Base-by-base conservation (phyloP, 2,329 filamentous ascomycete species). In the Fusarium lyarnte region DNA sequence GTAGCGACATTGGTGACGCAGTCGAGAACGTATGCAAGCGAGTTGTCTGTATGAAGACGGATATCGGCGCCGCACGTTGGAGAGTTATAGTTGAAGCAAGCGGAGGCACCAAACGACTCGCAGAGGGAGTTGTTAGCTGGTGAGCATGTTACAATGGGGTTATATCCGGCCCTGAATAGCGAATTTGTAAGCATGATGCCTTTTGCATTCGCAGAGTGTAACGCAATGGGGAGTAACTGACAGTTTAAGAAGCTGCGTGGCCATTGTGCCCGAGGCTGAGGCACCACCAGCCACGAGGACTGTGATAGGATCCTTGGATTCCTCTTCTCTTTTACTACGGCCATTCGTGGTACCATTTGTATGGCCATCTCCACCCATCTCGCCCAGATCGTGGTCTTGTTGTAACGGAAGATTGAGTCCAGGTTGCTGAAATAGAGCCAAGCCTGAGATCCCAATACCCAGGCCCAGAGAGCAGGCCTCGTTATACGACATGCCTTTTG, bases 191-290 rank as follows among this genome's bases (percentile, higher is more conserved):
- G 12, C 10, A 23, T 51, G 0, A 3, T 51, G 47, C 14, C 3
- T 36, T 3, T 21, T 19, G 3, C 3, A 25, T 35, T 21, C 4
- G 16, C 7, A n/a, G 6, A 13, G 1, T 5, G 6, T 10, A 5
- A 12, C 7, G 47, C 5, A 13, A 25, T 25, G 11, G 3, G 5
- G n/a, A 2, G 8, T 21, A 8, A 25, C 51, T n/a, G 12, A 53
- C 51, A 53, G 12, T 39, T 39, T 53, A 2, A 53, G 35, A 53
- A 53, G 25, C 19, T 53, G 51, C 3, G 35, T 53, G 23, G 51
- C 35, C 51, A 53, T 53, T 27, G 51, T 53, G 21, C 51, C 51
- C 6, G 51, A 38, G 13, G 51, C 51, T 17, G 51, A 38, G 9
- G 51, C 51, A 0, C 51, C 51, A 3, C 51, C 51, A 36, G 51